Evolutionary conservation across 2,329 filamentous ascomycete species (phyloP).

Genomic region (Samsoniella hepiali): DNA sequence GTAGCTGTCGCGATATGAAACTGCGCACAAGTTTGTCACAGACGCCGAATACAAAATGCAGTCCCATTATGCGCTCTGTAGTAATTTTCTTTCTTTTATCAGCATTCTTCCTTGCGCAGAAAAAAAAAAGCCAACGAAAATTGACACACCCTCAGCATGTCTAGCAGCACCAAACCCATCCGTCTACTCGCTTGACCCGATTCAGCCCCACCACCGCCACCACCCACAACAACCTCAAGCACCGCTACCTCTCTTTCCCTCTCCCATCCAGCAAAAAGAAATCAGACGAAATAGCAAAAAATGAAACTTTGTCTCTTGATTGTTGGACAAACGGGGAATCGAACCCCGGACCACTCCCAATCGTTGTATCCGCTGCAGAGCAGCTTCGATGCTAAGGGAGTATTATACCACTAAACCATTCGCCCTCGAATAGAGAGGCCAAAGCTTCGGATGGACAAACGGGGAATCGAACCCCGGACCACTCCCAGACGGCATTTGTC

Average conservation of each 20-base stretch:
- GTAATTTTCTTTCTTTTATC: too few relatives aligned
- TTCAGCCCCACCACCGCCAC: neutral
- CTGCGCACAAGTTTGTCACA: constrained; percentile 3
- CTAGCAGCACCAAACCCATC: too few relatives aligned
- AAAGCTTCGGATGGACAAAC: constrained; percentile 18
- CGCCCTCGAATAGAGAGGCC: constrained; percentile 10
- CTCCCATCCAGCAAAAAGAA: neutral
- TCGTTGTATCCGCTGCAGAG: constrained; percentile 1
- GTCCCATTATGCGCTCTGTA: neutral
- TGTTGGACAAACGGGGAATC: constrained; percentile 21
- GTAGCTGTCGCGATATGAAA: constrained; percentile 10
- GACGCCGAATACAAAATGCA: neutral
- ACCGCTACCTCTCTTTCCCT: too few relatives aligned
- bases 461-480: constrained; percentile 22
- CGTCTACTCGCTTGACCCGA: too few relatives aligned
- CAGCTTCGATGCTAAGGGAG: constrained; percentile 19
- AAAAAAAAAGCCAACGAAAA: neutral
- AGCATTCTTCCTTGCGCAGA: neutral
- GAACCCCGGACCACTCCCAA: constrained; percentile 22
- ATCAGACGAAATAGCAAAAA: constrained; percentile 2
- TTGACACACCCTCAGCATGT: too few relatives aligned
- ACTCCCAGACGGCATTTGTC: constrained; percentile 13
- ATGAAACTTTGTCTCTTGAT: constrained; percentile 7
- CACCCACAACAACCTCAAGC: neutral
- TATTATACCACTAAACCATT: constrained; percentile 23